phyloP scores from a whole-genome alignment of 768 basidiomycete genomes.

The Phylloporus sp. region DNA sequence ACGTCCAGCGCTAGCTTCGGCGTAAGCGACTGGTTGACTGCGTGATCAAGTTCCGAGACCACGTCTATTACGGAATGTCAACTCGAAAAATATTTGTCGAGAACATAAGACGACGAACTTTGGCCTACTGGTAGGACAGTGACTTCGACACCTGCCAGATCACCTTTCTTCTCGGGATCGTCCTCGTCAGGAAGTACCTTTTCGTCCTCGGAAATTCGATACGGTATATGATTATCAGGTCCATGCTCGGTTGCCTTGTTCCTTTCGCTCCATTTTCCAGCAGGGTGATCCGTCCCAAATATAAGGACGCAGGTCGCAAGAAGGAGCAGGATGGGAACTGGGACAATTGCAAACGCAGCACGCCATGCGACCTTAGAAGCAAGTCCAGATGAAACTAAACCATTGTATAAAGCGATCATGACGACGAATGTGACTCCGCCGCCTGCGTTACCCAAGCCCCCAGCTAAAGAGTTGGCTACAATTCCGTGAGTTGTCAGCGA shows the following conservation, averaged over 20 bases:
- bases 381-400: constrained; percentile 35
- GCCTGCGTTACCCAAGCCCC: constrained; percentile 49
- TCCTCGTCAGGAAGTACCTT: constrained; percentile 17
- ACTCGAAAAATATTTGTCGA: neutral
- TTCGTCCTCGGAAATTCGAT: constrained; percentile 12
- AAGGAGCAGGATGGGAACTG: constrained; percentile 47
- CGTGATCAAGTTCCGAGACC: constrained; percentile 38
- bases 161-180: constrained; percentile 27
- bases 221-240: neutral
- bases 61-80: constrained; percentile 10
- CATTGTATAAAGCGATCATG: constrained; percentile 51
- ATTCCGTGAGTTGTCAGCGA: constrained; percentile 19
- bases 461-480: constrained; percentile 51
- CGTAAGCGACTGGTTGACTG: constrained; percentile 45
- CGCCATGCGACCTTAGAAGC: constrained; percentile 47
- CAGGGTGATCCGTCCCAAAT: constrained; percentile 52
- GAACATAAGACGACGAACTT: neutral
- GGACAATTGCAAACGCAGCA: constrained; percentile 52
- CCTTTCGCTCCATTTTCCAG: constrained; percentile 49
- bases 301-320: constrained; percentile 39
- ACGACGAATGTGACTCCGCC: constrained; percentile 53
- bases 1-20: constrained; percentile 30
- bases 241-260: constrained; percentile 33
- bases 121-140: neutral
- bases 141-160: constrained; percentile 10